Evolutionary conservation across 768 basidiomycete species (phyloP).

Genomic region (Mycena belliarum): DNA sequence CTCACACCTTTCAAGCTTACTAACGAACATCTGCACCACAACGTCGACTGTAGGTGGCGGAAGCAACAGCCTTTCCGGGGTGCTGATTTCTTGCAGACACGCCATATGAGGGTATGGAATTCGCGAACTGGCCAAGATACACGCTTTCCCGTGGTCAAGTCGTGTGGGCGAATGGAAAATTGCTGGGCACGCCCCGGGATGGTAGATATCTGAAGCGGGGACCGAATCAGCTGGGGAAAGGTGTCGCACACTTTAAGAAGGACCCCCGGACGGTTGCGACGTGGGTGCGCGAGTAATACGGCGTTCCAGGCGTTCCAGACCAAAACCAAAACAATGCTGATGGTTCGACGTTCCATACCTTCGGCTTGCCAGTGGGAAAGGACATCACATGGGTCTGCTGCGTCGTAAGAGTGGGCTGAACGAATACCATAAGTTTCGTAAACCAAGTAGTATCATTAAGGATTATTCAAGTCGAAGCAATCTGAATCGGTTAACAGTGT

Average conservation of each 20-base stretch:
- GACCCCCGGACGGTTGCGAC: neutral
- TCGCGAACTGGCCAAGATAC: constrained; percentile 2
- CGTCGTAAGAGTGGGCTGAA: no score
- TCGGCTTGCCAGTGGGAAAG: no score
- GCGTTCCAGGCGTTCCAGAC: no score
- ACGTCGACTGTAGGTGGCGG: neutral
- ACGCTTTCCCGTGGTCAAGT: neutral
- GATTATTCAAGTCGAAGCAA: no score
- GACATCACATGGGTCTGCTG: no score
- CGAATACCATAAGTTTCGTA: no score
- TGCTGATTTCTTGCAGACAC: neutral
- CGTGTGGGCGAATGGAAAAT: neutral
- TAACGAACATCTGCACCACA: constrained; percentile 4
- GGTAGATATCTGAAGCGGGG: constrained; percentile 4
- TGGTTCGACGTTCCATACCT: no score
- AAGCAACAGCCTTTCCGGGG: no score
- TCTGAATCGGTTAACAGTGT: no score
- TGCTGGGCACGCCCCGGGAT: constrained; percentile 1
- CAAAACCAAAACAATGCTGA: no score
- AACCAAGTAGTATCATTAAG: no score
- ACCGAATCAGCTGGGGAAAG: constrained; percentile 2
- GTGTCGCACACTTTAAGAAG: constrained; percentile 1
- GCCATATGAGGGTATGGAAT: constrained; percentile 5
- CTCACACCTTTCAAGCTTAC: constrained; percentile 1
- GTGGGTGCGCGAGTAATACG: neutral